These are phyloP conservation scores for Blastobotrys robertii DNA, from an alignment of 805 yeast genomes.

Conservation along the genomic window DNA sequence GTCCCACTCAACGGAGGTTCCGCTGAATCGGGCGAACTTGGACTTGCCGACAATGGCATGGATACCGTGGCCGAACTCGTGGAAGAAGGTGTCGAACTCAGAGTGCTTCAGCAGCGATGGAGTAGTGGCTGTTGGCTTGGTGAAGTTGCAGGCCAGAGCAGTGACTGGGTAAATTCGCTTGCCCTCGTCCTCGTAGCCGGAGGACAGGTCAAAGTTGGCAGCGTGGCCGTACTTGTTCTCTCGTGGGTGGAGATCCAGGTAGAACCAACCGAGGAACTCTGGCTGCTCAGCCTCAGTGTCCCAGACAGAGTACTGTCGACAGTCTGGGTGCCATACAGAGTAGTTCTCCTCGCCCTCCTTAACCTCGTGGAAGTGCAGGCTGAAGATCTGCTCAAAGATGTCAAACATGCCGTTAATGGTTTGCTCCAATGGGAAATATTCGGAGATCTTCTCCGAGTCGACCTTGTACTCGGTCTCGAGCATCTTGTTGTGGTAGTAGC, in stretches of 20 bases:
- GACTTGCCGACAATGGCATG: slow-evolving; percentile 68
- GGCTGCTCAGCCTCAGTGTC: slow-evolving; percentile 43
- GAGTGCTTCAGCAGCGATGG: slow-evolving; percentile 69
- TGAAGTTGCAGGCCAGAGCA: slow-evolving; percentile 75
- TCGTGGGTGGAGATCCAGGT: slow-evolving; percentile 76
- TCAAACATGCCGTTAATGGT: slow-evolving; percentile 61
- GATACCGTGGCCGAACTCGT: slow-evolving; percentile 84
- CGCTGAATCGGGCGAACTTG: slow-evolving; percentile 57
- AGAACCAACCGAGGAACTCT: slow-evolving; percentile 66
- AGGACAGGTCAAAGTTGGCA: slow-evolving; percentile 62
- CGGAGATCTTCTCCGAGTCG: slow-evolving; percentile 61
- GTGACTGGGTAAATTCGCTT: slow-evolving; percentile 55
- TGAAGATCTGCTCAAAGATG: slow-evolving; percentile 61
- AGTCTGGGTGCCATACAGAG: slow-evolving; percentile 71
- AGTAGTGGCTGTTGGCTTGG: slow-evolving; percentile 57
- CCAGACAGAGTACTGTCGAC: slow-evolving; percentile 57
- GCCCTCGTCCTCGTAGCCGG: slow-evolving; percentile 48
- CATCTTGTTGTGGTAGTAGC: slow-evolving; percentile 54
- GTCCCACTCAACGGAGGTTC: slow-evolving; percentile 72
- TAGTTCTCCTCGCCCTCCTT: slow-evolving; percentile 29
- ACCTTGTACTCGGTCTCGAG: slow-evolving; percentile 62
- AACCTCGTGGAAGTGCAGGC: slow-evolving; percentile 53
- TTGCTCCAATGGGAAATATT: slow-evolving; percentile 65
- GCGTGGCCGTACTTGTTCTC: slow-evolving; percentile 86
- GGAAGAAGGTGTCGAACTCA: slow-evolving; percentile 79